Conservation (phyloP, 305 asterid species). For the Rubia balearica region DNA sequence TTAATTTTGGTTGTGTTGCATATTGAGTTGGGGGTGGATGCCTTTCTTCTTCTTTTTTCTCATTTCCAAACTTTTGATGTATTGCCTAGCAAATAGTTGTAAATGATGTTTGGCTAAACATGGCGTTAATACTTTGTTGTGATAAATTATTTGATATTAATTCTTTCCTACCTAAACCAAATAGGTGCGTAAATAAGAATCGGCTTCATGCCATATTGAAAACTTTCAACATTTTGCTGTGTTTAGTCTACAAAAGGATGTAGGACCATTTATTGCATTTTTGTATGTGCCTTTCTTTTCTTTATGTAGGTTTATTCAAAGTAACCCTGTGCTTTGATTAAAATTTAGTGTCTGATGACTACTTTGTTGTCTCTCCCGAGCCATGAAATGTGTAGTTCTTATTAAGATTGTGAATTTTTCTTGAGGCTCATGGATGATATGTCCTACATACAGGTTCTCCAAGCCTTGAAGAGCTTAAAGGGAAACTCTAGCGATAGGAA, state of each 20-base stretch:
- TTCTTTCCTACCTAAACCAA: neutral
- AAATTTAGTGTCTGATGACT: neutral
- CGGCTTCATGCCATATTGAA: neutral
- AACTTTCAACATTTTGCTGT: neutral
- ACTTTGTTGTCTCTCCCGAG: neutral
- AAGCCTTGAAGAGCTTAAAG: slow-evolving; percentile 85
- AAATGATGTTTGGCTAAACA: neutral
- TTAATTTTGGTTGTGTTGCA: slow-evolving; percentile 9
- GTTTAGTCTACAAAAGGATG: neutral
- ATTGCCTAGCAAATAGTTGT: neutral
- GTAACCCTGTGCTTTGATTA: neutral
- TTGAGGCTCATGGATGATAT: neutral
- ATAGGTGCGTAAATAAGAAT: neutral
- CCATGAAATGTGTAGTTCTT: slow-evolving; percentile 1
- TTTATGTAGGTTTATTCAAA: neutral
- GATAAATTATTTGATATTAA: neutral
- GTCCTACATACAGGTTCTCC: slow-evolving; percentile 51
- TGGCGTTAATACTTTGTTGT: neutral
- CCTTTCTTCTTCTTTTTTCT: neutral
- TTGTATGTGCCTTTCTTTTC: no score
- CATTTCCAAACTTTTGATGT: neutral
- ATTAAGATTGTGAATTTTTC: neutral
- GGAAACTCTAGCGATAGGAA: slow-evolving; percentile 71
- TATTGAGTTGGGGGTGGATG: neutral
- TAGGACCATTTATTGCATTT: neutral